Evolutionary conservation across 2,329 filamentous ascomycete genomes (phyloP).

Genomic region (Fusarium brevicatenulatum): DNA sequence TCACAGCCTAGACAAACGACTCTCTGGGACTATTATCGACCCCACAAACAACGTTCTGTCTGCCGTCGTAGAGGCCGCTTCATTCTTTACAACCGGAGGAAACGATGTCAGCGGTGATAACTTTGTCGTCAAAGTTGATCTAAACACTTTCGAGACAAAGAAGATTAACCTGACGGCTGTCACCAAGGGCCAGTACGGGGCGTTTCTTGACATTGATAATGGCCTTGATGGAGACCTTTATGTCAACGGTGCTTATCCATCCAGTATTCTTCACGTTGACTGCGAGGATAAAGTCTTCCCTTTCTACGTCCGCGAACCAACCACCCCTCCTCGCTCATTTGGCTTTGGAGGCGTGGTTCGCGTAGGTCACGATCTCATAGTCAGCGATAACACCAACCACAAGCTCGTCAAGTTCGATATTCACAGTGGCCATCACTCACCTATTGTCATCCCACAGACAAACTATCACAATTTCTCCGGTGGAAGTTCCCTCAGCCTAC

Average conservation of each 20-base stretch:
- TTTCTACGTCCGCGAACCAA: background rate
- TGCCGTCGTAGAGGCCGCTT: background rate
- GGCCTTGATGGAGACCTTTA: background rate
- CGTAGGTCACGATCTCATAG: background rate
- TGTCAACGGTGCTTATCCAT: background rate
- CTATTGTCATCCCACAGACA: background rate
- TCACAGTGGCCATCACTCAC: background rate
- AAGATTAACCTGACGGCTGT: background rate
- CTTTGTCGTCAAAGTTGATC: background rate
- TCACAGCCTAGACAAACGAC: background rate
- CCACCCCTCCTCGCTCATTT: rapidly evolving
- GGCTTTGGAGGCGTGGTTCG: background rate
- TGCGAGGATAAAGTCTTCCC: background rate
- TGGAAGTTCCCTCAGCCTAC: background rate
- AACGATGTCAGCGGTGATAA: background rate
- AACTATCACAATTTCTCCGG: background rate
- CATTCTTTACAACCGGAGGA: background rate
- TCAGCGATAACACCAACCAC: background rate
- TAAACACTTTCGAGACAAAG: rapidly evolving
- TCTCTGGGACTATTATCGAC: background rate
- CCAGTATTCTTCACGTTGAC: background rate
- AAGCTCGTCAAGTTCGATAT: background rate
- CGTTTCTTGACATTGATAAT: background rate
- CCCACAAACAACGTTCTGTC: background rate
- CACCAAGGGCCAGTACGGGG: background rate